Conservation (phyloP, 495 filamentous ascomycete genomes). For the Cercophora scortea region DNA sequence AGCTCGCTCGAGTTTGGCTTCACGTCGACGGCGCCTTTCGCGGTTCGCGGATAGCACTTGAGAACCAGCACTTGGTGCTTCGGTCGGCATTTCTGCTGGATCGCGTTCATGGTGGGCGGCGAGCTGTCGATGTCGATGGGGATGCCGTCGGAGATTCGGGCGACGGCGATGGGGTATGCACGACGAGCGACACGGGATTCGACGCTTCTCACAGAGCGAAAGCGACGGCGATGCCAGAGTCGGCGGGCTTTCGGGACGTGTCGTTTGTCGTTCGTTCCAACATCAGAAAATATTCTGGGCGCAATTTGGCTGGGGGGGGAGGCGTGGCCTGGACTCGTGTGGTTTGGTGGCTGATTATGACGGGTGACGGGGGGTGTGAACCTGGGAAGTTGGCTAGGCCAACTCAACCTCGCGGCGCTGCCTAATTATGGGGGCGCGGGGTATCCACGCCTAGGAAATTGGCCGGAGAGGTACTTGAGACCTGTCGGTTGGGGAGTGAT, state of each 20-base stretch:
- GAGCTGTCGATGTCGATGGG: neutral
- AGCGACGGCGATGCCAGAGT: no score
- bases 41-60: slow-evolving; percentile 86
- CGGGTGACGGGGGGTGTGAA: neutral
- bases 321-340: neutral
- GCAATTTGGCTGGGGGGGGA: slow-evolving; percentile 3
- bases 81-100: slow-evolving; percentile 59
- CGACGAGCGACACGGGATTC: no score
- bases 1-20: slow-evolving; percentile 92
- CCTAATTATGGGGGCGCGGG: neutral
- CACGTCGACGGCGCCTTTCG: slow-evolving; percentile 80
- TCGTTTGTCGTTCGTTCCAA: neutral
- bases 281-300: slow-evolving; percentile 3
- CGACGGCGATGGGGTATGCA: no score
- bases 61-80: slow-evolving; percentile 90
- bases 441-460: neutral
- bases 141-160: no score
- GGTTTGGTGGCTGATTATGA: neutral
- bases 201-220: no score
- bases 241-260: no score
- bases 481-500: no score
- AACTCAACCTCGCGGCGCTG: neutral
- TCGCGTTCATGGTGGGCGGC: slow-evolving; percentile 42
- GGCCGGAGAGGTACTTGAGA: neutral
- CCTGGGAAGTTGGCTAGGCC: neutral